Evolutionary conservation across 768 basidiomycete species (phyloP).

Genomic region (Hypholoma fasciculare): DNA sequence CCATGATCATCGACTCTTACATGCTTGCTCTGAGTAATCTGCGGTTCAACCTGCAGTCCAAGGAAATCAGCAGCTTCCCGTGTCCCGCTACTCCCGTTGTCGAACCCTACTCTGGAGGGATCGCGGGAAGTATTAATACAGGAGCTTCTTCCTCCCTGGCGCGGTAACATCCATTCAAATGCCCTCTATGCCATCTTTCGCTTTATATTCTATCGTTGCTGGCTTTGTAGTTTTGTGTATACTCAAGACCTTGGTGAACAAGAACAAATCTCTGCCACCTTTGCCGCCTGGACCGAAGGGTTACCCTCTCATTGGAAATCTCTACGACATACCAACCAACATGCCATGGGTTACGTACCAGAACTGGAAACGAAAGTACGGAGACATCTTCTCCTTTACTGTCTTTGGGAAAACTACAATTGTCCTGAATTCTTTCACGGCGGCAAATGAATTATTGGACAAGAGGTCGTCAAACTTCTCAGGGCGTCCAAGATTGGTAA

Average conservation of each 20-base stretch:
- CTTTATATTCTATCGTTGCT: background rate
- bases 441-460: slow-evolving; percentile 41
- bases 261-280: background rate
- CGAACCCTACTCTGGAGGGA: no score
- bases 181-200: background rate
- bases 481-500: slow-evolving; percentile 35
- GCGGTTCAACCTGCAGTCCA: no score
- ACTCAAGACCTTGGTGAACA: background rate
- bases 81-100: no score
- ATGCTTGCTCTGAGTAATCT: no score
- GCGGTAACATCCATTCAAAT: background rate
- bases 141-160: background rate
- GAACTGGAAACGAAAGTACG: slow-evolving; percentile 28
- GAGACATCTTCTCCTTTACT: slow-evolving; percentile 29
- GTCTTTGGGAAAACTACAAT: slow-evolving; percentile 36
- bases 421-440: slow-evolving; percentile 39
- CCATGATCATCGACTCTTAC: no score
- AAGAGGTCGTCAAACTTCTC: slow-evolving; percentile 45
- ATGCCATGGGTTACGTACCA: slow-evolving; percentile 29
- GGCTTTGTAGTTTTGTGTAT: background rate
- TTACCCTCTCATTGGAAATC: slow-evolving; percentile 33
- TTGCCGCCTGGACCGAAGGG: slow-evolving; percentile 34
- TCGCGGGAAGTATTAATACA: no score
- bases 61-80: no score
- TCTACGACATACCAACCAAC: slow-evolving; percentile 26